These are phyloP conservation scores for Cylindricascospora bacillispora DNA, from an alignment of 1,139 yeast species.

Conservation along the genomic window DNA sequence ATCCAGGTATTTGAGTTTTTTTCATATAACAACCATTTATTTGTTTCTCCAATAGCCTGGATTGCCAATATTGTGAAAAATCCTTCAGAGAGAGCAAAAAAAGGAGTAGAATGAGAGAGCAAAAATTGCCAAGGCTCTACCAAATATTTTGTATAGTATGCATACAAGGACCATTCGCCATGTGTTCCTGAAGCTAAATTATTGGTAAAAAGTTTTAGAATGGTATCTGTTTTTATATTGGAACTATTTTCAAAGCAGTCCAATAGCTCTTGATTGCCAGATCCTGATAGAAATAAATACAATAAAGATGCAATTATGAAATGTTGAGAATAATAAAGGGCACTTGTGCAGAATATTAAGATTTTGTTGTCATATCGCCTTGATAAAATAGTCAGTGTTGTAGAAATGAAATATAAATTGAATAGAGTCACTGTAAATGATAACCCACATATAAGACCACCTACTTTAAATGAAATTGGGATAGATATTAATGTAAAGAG, in stretches of 20 bases:
- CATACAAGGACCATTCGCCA: slow-evolving; percentile 9
- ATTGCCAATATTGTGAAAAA: slow-evolving; percentile 79
- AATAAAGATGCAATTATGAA: slow-evolving; percentile 70
- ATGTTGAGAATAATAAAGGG: slow-evolving; percentile 62
- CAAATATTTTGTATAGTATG: slow-evolving; percentile 27
- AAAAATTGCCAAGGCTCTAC: slow-evolving; percentile 56
- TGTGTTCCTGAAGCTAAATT: slow-evolving; percentile 1
- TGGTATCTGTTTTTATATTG: slow-evolving; percentile 12
- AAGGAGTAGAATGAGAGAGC: slow-evolving; percentile 70
- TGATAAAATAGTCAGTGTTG: slow-evolving; percentile 53
- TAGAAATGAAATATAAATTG: slow-evolving; percentile 52
- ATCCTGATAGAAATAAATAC: slow-evolving; percentile 41
- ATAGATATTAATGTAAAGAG: slow-evolving; percentile 66
- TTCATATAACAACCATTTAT: slow-evolving; percentile 44
- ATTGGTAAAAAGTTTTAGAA: slow-evolving; percentile 1
- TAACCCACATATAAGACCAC: slow-evolving; percentile 82
- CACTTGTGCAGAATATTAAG: slow-evolving; percentile 35
- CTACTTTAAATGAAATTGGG: slow-evolving; percentile 91
- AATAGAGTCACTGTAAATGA: slow-evolving; percentile 72
- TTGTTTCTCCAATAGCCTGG: slow-evolving; percentile 80
- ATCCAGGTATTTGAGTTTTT: slow-evolving; percentile 52
- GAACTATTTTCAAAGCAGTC: slow-evolving; percentile 27
- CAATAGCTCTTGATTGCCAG: neutral
- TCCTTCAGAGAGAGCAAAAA: slow-evolving; percentile 83
- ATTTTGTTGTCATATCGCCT: slow-evolving; percentile 36